These are phyloP conservation scores for Pseudopyricularia cyperi DNA, from an alignment of 2,329 filamentous ascomycete species.

Conservation along the genomic window DNA sequence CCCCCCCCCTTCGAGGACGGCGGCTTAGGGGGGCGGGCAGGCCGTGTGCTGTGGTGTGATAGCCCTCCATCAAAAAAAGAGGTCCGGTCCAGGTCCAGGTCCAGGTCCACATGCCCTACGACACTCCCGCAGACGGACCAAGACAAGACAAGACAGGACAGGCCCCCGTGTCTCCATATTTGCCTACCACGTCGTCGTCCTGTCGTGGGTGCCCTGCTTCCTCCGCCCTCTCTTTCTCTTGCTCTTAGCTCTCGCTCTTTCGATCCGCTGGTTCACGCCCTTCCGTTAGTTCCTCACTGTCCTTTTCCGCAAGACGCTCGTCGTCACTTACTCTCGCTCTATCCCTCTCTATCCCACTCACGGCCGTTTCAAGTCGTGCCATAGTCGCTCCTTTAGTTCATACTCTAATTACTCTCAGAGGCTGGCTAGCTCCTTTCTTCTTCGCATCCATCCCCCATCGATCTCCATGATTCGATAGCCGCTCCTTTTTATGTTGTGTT, in stretches of 20 bases:
- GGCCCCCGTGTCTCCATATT: neutral
- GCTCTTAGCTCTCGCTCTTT: neutral
- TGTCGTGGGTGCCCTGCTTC: neutral
- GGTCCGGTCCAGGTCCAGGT: too few relatives aligned
- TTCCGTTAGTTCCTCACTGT: neutral
- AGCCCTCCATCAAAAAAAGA: too few relatives aligned
- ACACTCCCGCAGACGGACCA: too few relatives aligned
- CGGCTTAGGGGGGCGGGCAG: too few relatives aligned
- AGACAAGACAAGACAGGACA: too few relatives aligned
- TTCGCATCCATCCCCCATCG: neutral
- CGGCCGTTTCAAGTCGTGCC: neutral
- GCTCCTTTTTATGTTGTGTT: neutral
- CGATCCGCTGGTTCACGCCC: neutral
- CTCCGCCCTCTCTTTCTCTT: neutral
- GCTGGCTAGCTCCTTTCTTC: neutral
- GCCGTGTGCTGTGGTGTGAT: too few relatives aligned
- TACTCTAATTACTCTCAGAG: neutral
- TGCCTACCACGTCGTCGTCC: neutral
- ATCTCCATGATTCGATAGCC: neutral
- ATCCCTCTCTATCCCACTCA: too few relatives aligned
- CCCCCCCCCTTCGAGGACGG: too few relatives aligned
- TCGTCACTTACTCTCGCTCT: conserved; percentile 3
- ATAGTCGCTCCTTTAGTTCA: conserved; percentile 1
- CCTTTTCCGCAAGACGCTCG: conserved; percentile 1
- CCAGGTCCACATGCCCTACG: too few relatives aligned